Evolutionary conservation across 2,329 filamentous ascomycete species (phyloP).

Genomic region (Sarocladium oryzae): DNA sequence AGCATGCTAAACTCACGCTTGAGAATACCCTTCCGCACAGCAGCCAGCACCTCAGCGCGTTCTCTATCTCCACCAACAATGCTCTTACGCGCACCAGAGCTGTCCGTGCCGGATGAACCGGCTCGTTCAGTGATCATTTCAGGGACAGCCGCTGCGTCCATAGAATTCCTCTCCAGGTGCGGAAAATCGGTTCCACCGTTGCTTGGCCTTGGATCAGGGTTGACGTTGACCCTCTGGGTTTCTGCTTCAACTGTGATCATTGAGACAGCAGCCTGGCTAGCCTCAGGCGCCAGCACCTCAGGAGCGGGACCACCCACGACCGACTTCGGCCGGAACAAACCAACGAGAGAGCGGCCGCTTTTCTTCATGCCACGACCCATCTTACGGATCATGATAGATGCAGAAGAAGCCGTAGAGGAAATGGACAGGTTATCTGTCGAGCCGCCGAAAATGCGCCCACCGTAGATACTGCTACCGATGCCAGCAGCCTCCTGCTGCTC

Average conservation of each 20-base stretch:
- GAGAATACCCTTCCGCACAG: constrained; percentile 90
- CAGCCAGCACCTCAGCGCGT: constrained; percentile 82
- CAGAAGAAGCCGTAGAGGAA: constrained; percentile 82
- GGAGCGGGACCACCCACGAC: constrained; percentile 70
- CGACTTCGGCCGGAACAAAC: constrained; percentile 91
- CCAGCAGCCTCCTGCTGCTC: constrained; percentile 88
- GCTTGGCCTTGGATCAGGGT: constrained; percentile 60
- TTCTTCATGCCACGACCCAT: constrained; percentile 99
- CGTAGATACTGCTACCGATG: constrained; percentile 90
- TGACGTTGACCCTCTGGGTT: constrained; percentile 74
- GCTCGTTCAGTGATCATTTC: constrained; percentile 42
- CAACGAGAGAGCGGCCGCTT: constrained; percentile 81
- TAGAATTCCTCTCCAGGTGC: constrained; percentile 73
- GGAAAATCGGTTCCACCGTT: constrained; percentile 72
- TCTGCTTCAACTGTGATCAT: constrained; percentile 96
- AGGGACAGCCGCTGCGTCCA: constrained; percentile 55
- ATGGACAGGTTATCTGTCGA: constrained; percentile 95
- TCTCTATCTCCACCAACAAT: constrained; percentile 88
- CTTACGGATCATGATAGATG: constrained; percentile 91
- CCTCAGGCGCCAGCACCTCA: constrained; percentile 59
- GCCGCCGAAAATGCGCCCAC: constrained; percentile 75
- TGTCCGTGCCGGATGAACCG: constrained; percentile 53
- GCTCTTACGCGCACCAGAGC: constrained; percentile 67
- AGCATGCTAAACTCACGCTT: constrained; percentile 57
- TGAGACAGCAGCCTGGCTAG: constrained; percentile 77